A percentile compares a stretch with the other conserved stretches of the same genome.
Evolutionary conservation across 2,329 filamentous ascomycete species (phyloP).

Genomic region (Mycosphaerella sp.): DNA sequence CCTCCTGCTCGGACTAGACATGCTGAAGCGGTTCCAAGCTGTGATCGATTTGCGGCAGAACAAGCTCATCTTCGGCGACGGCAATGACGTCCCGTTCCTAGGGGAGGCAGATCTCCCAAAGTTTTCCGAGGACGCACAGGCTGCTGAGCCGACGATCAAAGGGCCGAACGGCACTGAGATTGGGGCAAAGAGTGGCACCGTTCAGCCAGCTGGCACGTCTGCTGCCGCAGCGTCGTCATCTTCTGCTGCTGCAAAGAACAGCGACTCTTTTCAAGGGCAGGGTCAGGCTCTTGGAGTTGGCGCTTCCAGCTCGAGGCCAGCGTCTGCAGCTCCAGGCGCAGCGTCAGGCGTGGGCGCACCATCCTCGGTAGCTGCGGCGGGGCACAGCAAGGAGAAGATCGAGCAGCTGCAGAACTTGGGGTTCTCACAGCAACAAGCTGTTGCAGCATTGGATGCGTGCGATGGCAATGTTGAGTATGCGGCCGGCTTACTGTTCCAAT

Average conservation of each 20-base stretch:
- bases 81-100: slow-evolving; percentile 80
- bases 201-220: slow-evolving; percentile 50
- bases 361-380: slow-evolving; percentile 13
- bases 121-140: slow-evolving; percentile 62
- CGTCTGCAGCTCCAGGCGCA: slow-evolving; percentile 13
- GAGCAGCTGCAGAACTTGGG: slow-evolving; percentile 72
- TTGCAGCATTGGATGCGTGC: slow-evolving; percentile 74
- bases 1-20: slow-evolving; percentile 85
- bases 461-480: slow-evolving; percentile 83
- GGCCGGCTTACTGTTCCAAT: slow-evolving; percentile 65
- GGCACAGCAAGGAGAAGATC: slow-evolving; percentile 59
- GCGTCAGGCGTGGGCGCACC: slow-evolving; percentile 4
- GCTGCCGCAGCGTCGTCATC: slow-evolving; percentile 31
- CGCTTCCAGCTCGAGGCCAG: slow-evolving; percentile 19
- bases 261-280: slow-evolving; percentile 28
- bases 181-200: slow-evolving; percentile 73
- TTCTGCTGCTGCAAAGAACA: slow-evolving; percentile 16
- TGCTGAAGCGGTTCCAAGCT: slow-evolving; percentile 94
- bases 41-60: slow-evolving; percentile 82
- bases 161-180: slow-evolving; percentile 87
- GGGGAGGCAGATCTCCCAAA: slow-evolving; percentile 94
- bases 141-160: slow-evolving; percentile 74
- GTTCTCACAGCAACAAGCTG: slow-evolving; percentile 67
- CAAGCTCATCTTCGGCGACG: slow-evolving; percentile 66
- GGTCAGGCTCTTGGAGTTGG: slow-evolving; percentile 30